Evolutionary conservation across 495 filamentous ascomycete genomes (phyloP).

Genomic region (Glonium stellatum): DNA sequence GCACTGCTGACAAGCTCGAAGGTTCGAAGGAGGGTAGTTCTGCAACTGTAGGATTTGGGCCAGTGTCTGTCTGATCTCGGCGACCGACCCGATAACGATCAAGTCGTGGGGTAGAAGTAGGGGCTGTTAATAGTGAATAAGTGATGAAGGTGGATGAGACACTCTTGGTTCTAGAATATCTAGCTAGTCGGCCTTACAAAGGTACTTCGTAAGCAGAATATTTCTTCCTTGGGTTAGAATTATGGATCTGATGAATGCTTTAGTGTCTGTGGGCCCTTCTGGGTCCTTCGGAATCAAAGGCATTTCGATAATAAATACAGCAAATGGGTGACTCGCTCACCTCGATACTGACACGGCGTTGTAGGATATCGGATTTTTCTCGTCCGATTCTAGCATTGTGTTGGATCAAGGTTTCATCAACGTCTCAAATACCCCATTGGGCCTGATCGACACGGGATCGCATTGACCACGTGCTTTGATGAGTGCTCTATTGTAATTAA

Average conservation of each 20-base stretch:
- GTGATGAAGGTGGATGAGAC: neutral
- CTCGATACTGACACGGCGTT: neutral
- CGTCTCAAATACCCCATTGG: neutral
- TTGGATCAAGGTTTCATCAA: neutral
- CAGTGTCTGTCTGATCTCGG: neutral
- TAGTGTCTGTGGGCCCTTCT: too few species aligned
- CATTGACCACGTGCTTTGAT: neutral
- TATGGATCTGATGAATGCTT: too few species aligned
- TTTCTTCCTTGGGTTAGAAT: too few species aligned
- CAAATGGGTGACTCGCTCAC: too few species aligned
- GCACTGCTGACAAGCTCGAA: too few species aligned
- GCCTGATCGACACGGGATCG: neutral
- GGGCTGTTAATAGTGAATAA: too few species aligned
- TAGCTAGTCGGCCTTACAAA: neutral
- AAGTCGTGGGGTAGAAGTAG: too few species aligned
- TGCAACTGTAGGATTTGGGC: neutral
- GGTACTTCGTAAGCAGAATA: neutral
- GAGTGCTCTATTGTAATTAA: neutral
- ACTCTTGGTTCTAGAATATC: neutral
- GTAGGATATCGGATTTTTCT: neutral
- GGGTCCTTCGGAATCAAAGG: too few species aligned
- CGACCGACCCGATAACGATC: too few species aligned
- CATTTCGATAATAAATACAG: too few species aligned
- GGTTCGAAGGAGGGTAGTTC: too few species aligned
- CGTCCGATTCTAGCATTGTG: neutral